phyloP scores from a whole-genome alignment of 768 basidiomycete genomes.

The Tephrocybe rancida region DNA sequence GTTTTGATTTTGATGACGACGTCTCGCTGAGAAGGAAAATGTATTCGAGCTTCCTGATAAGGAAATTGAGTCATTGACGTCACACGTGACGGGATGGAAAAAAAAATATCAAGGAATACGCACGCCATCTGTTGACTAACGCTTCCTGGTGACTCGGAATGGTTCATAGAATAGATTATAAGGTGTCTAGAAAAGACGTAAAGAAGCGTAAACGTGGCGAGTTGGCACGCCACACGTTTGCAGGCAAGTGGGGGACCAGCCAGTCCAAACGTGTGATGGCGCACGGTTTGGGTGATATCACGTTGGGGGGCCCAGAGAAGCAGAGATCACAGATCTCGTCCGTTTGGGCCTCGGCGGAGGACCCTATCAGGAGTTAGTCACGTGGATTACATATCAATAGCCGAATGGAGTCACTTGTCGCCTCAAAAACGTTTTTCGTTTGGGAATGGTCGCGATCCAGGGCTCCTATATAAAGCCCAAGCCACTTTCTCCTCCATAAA shows the following conservation, averaged over 20 bases:
- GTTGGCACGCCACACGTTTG: conserved; percentile 30
- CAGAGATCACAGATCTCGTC: conserved; percentile 12
- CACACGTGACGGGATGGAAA: conserved; percentile 9
- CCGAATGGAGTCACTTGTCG: conserved; percentile 33
- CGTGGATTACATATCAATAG: conserved; percentile 22
- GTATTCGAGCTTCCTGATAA: not conserved
- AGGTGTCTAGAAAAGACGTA: not conserved
- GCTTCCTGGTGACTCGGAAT: too few relatives aligned
- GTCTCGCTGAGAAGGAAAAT: conserved; percentile 1
- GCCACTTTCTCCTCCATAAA: conserved; percentile 13
- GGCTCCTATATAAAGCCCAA: conserved; percentile 37
- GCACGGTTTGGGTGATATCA: conserved; percentile 18
- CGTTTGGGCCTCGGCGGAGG: conserved; percentile 17
- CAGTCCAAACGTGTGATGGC: conserved; percentile 34
- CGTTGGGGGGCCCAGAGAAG: not conserved
- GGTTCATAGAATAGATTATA: too few relatives aligned
- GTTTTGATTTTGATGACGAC: not conserved
- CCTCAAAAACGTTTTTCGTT: conserved; percentile 37
- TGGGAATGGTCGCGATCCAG: conserved; percentile 37
- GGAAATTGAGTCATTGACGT: conserved; percentile 14
- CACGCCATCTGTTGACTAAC: too few relatives aligned
- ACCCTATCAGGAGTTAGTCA: conserved; percentile 18
- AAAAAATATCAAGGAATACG: not conserved
- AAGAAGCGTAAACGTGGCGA: conserved; percentile 19
- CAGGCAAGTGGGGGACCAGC: conserved; percentile 12